Percentiles rank a stretch among this genome's conserved stretches.
Conservation (phyloP, 2,329 filamentous ascomycete species). For the Macrophomina phaseolina region DNA sequence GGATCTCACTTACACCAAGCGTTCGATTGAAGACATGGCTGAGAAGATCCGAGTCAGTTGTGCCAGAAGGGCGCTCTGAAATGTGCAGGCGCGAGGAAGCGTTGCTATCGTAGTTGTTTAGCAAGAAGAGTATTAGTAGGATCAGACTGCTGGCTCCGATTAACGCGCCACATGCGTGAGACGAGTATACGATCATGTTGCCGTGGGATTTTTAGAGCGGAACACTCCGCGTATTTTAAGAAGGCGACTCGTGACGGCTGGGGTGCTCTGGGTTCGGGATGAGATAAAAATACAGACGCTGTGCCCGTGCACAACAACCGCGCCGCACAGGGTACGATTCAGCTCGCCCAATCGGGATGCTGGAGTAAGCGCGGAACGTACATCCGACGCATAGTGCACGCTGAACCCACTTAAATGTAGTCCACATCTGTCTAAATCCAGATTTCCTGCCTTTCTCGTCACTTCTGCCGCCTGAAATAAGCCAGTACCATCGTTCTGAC, state of each 20-base stretch:
- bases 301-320: neutral
- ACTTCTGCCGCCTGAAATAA: neutral
- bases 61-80: neutral
- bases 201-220: neutral
- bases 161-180: neutral
- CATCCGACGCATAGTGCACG: neutral
- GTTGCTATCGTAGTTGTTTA: neutral
- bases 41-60: neutral
- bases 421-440: neutral
- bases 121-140: neutral
- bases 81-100: neutral
- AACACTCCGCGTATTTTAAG: neutral
- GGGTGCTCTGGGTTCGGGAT: no score
- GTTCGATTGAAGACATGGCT: conserved; percentile 22
- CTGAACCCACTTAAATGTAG: neutral
- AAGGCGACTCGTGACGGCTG: neutral
- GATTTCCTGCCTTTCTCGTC: neutral
- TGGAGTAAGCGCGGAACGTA: neutral
- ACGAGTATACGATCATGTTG: neutral
- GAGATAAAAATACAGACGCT: neutral
- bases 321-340: conserved; percentile 8
- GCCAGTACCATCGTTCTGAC: neutral
- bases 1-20: conserved; percentile 17
- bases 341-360: neutral
- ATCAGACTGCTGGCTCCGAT: neutral